Percentiles rank a stretch among this genome's conserved stretches.
Evolutionary conservation across 176 grass and related monocot genomes (phyloP).

Genomic region (Aegilops bicornis): DNA sequence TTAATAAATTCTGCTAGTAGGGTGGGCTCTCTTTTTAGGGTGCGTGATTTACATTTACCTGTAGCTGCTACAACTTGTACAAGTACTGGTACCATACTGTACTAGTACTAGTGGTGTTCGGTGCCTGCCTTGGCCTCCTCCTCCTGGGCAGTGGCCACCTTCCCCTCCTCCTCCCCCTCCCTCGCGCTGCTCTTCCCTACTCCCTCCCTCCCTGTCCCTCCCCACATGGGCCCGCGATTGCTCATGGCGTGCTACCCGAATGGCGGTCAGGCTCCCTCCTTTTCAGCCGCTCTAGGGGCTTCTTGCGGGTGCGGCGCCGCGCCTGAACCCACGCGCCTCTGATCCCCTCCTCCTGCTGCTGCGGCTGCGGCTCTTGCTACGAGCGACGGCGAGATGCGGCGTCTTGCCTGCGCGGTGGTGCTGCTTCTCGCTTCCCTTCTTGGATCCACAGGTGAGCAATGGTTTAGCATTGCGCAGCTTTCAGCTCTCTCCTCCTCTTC

Average conservation of each 20-base stretch:
- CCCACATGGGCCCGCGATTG: conserved; percentile 15
- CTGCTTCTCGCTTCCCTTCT: conserved; percentile 46
- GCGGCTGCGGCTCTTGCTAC: not conserved
- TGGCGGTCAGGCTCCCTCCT: conserved; percentile 20
- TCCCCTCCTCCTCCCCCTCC: not conserved
- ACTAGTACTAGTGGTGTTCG: not conserved
- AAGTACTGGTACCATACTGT: not conserved
- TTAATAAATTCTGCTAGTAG: too few relatives aligned
- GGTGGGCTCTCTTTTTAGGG: not conserved
- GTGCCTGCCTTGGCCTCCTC: conserved; percentile 6
- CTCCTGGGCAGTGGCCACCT: conserved; percentile 29
- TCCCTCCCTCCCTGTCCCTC: not conserved
- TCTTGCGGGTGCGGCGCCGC: conserved; percentile 16
- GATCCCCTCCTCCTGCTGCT: not conserved
- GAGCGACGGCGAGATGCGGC: conserved; percentile 34
- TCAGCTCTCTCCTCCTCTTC: too few relatives aligned
- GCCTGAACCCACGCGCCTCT: conserved; percentile 4
- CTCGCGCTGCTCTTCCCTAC: not conserved
- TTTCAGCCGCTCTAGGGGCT: conserved; percentile 17
- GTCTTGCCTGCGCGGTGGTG: conserved; percentile 21
- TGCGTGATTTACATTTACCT: conserved; percentile 16
- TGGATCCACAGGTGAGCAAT: conserved; percentile 65
- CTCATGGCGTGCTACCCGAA: conserved; percentile 41
- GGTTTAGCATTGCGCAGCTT: not conserved
- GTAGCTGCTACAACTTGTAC: not conserved